Evolutionary conservation across 306 rosid species (phyloP).

Genomic region (Vicia faba): DNA sequence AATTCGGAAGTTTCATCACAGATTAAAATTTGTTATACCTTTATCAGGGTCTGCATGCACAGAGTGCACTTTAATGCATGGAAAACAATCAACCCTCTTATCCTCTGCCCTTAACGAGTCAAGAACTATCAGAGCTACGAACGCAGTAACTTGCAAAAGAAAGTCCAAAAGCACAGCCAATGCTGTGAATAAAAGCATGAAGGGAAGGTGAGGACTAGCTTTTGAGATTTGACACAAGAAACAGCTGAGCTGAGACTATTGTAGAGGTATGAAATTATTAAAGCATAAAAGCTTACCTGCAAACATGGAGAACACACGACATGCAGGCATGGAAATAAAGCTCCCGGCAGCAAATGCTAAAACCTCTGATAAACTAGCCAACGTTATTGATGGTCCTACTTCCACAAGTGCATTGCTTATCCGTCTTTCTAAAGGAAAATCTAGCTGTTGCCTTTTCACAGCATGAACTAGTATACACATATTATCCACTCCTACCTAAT

Average conservation of each 20-base stretch:
- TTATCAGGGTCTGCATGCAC: conserved; percentile 58
- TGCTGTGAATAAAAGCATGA: conserved; percentile 66
- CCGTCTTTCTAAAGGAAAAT: conserved; percentile 83
- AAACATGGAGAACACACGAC: conserved; percentile 99
- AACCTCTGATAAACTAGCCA: conserved; percentile 96
- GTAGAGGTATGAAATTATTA: conserved; percentile 27
- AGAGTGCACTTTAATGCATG: conserved; percentile 70
- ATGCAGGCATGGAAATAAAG: conserved; percentile 98
- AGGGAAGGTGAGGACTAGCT: conserved; percentile 37
- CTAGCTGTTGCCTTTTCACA: conserved; percentile 83
- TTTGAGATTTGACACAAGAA: conserved; percentile 21
- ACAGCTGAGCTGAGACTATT: conserved; percentile 23
- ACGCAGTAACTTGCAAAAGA: conserved; percentile 95
- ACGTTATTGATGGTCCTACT: conserved; percentile 98
- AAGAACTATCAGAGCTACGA: conserved; percentile 87
- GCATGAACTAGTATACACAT: conserved; percentile 98
- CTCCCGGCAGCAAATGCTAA: conserved; percentile 97
- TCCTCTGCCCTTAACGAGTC: conserved; percentile 84
- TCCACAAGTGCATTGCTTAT: conserved; percentile 96
- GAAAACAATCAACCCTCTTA: conserved; percentile 92
- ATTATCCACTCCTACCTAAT: conserved; percentile 97
- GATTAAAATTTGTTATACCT: conserved; percentile 52
- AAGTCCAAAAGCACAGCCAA: conserved; percentile 94
- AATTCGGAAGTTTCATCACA: conserved; percentile 24
- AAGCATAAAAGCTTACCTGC: conserved; percentile 61